Evolutionary conservation across 2,329 filamentous ascomycete species (phyloP).

Genomic region (Fusarium nanum): DNA sequence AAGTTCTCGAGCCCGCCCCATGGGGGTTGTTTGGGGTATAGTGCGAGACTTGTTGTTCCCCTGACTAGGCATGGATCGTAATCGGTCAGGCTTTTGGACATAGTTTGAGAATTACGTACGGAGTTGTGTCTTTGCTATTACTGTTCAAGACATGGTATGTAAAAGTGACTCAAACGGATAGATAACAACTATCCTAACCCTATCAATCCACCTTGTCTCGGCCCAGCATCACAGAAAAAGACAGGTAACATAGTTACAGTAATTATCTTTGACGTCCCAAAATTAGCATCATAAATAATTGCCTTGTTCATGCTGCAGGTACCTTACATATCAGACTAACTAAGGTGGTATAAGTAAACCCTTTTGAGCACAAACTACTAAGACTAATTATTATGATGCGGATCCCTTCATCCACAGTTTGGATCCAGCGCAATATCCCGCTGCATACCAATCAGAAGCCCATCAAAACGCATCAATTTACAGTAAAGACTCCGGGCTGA

Average conservation of each 20-base stretch:
- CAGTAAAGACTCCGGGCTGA: slow-evolving; percentile 22
- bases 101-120: background rate
- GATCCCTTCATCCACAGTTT: slow-evolving; percentile 31
- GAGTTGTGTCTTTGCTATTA: slow-evolving; percentile 7
- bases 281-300: slow-evolving; percentile 14
- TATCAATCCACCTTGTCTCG: background rate
- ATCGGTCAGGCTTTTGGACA: slow-evolving; percentile 7
- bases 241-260: background rate
- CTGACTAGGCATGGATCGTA: slow-evolving; percentile 12
- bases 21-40: slow-evolving; percentile 30
- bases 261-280: slow-evolving; percentile 13
- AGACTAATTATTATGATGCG: slow-evolving; percentile 21
- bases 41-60: slow-evolving; percentile 14
- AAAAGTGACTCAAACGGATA: slow-evolving; percentile 8
- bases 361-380: slow-evolving; percentile 15
- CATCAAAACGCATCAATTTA: slow-evolving; percentile 2
- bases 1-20: slow-evolving; percentile 19
- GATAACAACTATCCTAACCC: background rate
- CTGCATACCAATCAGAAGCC: slow-evolving; percentile 33
- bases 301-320: background rate
- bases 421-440: slow-evolving; percentile 37
- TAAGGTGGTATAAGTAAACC: background rate
- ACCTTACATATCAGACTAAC: slow-evolving; percentile 18
- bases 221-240: background rate
- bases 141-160: slow-evolving; percentile 19